phyloP scores from a whole-genome alignment of 78 protist genomes.

The Blattamonas nauphoetae region DNA sequence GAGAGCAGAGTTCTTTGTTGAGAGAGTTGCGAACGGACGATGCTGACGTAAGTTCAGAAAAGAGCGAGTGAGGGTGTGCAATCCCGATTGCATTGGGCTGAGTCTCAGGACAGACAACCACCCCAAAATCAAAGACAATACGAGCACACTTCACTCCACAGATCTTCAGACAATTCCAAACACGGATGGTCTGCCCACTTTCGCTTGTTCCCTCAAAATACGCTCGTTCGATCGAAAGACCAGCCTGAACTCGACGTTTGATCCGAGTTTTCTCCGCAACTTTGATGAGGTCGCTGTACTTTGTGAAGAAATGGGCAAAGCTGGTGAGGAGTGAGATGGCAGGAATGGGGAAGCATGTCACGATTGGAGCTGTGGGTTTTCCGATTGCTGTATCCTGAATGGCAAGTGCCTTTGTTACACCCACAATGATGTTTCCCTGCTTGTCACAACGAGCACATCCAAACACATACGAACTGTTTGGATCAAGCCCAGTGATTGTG shows the following conservation, averaged over 20 bases:
- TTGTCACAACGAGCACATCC: not conserved
- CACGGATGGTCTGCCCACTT: not conserved
- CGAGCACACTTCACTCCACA: not conserved
- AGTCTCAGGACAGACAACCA: not conserved
- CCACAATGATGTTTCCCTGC: not conserved
- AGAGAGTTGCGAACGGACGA: not conserved
- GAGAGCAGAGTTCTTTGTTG: not conserved
- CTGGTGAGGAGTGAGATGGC: not conserved
- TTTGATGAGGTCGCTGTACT: not conserved
- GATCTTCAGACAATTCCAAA: not conserved
- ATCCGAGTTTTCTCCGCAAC: not conserved
- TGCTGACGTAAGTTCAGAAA: too few species aligned
- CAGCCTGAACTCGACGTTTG: not conserved
- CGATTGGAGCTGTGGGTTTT: not conserved
- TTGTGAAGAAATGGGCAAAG: not conserved
- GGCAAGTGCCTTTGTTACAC: not conserved
- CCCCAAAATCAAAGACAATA: not conserved
- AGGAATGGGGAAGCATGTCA: not conserved
- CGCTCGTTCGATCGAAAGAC: not conserved
- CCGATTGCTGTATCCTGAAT: not conserved
- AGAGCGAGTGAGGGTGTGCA: not conserved
- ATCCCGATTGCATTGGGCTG: not conserved
- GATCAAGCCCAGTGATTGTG: not conserved
- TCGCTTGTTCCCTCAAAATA: not conserved
- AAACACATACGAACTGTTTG: not conserved